Evolutionary conservation across 1,284 basidiomycete species (phyloP), one percentile per base, ranked within the genome.

Genomic region (Fomitopsis betulina): DNA sequence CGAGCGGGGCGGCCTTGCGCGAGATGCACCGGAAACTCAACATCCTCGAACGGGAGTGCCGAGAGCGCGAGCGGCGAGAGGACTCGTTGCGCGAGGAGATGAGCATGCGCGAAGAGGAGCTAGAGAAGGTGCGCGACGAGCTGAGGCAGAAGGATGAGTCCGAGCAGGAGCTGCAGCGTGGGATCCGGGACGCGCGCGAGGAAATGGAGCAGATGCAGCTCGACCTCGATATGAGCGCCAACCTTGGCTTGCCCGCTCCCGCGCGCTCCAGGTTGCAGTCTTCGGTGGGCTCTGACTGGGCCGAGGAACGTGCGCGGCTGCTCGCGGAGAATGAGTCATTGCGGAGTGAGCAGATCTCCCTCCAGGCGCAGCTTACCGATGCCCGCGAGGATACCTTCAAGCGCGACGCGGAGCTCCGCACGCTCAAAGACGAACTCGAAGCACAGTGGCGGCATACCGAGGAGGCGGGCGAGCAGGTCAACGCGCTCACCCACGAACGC

Each of bases 11-110:
- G 65, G 88, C 87, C 1, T 65, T 91, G 60, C 75, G 82, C 30
- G 81, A 82, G 74, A 74, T 91, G 35, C 89, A 91, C 65, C 70
- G 77, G 23, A 84, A 82, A 58, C 87, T 89, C 59, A 78, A 77
- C 5, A 75, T 74, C 27, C 73, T 89, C 33, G 85, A 89, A 67
- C 74, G 76, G 37, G 88, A 88, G 75, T 83, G 80, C 70, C 67
- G 62, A 0, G 82, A 82, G 3, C 74, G 75, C 66, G 70, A 71
- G 55, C 76, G 73, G 63, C 73, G 70, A 53, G 83, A 83, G 63
- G 70, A 62, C n/a, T 59, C 62, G 30, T 50, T 63, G 15, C 55
- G 59, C 39, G 63, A 59, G 40, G 68, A 70, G 56, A 54, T 65
- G 53, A 56, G 75, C 23, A 64, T 63, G 33, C 64, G 79, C 56